Conservation (phyloP, 345 rosid species). For the rapeseed (Brassica napus) region DNA sequence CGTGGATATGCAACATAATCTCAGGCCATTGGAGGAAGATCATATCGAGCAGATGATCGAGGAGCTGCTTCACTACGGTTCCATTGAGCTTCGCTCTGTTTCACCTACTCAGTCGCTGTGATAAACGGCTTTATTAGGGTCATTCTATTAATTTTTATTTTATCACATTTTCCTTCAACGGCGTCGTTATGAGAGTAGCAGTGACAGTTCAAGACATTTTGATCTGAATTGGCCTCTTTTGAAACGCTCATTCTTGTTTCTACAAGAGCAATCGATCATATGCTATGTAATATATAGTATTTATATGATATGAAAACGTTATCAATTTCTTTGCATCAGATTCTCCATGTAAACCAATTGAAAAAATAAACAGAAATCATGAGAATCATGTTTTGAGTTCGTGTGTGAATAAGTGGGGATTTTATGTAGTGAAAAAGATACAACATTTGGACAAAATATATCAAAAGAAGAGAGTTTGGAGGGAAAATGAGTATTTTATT, state of each 20-base stretch:
- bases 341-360: not conserved
- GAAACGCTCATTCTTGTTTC: conserved; percentile 33
- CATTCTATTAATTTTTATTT: not conserved
- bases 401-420: conserved; percentile 38
- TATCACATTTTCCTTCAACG: conserved; percentile 1
- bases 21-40: conserved; percentile 75
- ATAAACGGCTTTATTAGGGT: conserved; percentile 29
- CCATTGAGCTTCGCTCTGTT: conserved; percentile 73
- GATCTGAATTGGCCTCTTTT: conserved; percentile 40
- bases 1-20: conserved; percentile 39
- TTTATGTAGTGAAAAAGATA: conserved; percentile 31
- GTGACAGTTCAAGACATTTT: conserved; percentile 31
- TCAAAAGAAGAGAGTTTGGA: conserved; percentile 22
- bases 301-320: conserved; percentile 22
- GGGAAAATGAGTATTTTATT: too few species aligned
- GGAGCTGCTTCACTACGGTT: conserved; percentile 81
- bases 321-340: conserved; percentile 1
- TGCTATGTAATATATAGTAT: conserved; percentile 40
- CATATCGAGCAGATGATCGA: conserved; percentile 97
- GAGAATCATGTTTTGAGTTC: not conserved
- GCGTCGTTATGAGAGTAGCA: conserved; percentile 14
- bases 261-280: conserved; percentile 39
- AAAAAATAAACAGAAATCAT: not conserved
- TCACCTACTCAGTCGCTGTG: conserved; percentile 41
- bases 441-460: conserved; percentile 28